Base-by-base conservation (phyloP, 2,329 filamentous ascomycete genomes). In the Diaporthe longicolla region DNA sequence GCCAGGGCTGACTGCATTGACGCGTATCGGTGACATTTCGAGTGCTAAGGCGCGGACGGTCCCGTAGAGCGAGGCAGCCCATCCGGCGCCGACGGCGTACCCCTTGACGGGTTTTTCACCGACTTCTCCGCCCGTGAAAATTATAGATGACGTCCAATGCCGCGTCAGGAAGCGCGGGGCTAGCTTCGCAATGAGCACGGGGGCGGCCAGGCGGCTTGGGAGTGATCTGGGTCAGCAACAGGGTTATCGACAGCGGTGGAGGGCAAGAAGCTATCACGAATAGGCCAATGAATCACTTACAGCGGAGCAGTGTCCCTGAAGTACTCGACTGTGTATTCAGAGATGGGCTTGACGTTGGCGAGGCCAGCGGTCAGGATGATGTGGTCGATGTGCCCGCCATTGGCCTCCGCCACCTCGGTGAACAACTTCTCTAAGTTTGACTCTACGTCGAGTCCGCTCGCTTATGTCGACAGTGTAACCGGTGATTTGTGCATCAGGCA, bases 351-450 rank as follows among this genome's bases (percentile, higher is more conserved):
- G 26, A 80, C 79, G 5, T 82, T 81, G 21, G 81, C 76, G 74
- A 88, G 86, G 57, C 86, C 88, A 1, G 88, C 88, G 0, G 87
- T 89, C 81, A 84, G 86, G 55, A 89, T 79, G 40, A 89, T 83
- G 76, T 90, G 88, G 76, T 89, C 85, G 32, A 90, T 76, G 4
- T 35, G 37, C 24, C n/a, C 43, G 17, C 78, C 79, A 0, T 78
- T 79, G 24, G 80, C 78, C 10, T 84, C 79, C 6, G 26, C 54
- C 13, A 68, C 59, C 11, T 72, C 21, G 40, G 24, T 45, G 43
- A 89, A 84, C 9, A 90, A 82, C 6, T 76, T 74, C 58, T 83
- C 80, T 61, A 90, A 79, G 72, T 86, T 85, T 0, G 75, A 45
- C 75, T 90, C 87, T 13, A 89, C 79, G 3, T 81, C 80, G 24